These are phyloP conservation scores for Fusarium domesticum DNA, from an alignment of 2,329 filamentous ascomycete species.

Conservation along the genomic window DNA sequence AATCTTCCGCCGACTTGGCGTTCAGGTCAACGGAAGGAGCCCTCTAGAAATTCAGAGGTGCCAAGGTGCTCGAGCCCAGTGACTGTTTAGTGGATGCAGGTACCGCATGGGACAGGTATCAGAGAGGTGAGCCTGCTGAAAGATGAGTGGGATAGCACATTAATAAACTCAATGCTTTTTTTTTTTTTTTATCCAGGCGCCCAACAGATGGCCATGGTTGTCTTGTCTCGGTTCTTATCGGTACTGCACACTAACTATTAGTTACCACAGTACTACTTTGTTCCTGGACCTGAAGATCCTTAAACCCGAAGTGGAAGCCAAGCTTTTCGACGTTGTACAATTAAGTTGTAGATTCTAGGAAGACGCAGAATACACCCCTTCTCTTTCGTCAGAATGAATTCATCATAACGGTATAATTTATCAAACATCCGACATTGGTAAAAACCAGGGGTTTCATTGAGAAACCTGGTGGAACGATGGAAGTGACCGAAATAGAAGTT, in stretches of 20 bases:
- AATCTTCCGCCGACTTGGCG: slow-evolving; percentile 6
- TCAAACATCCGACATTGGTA: too few relatives aligned
- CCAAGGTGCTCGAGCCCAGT: neutral
- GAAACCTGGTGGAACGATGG: neutral
- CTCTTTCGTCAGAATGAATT: neutral
- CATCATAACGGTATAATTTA: neutral
- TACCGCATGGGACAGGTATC: neutral
- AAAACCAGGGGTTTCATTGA: neutral
- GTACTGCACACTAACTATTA: too few relatives aligned
- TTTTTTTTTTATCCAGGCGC: neutral
- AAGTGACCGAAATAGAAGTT: neutral
- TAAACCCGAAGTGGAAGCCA: neutral
- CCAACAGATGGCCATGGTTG: too few relatives aligned
- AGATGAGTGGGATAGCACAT: neutral
- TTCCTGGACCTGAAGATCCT: neutral
- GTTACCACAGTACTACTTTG: neutral
- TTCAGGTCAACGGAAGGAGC: neutral
- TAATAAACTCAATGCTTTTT: neutral
- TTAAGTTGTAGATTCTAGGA: too few relatives aligned
- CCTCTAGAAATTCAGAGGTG: neutral
- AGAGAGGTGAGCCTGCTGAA: neutral
- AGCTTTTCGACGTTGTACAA: neutral
- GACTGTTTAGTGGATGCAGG: too few relatives aligned
- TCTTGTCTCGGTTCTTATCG: too few relatives aligned
- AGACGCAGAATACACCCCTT: too few relatives aligned